phyloP scores from a whole-genome alignment of 805 yeast species.

The Myxozyma geophila region DNA sequence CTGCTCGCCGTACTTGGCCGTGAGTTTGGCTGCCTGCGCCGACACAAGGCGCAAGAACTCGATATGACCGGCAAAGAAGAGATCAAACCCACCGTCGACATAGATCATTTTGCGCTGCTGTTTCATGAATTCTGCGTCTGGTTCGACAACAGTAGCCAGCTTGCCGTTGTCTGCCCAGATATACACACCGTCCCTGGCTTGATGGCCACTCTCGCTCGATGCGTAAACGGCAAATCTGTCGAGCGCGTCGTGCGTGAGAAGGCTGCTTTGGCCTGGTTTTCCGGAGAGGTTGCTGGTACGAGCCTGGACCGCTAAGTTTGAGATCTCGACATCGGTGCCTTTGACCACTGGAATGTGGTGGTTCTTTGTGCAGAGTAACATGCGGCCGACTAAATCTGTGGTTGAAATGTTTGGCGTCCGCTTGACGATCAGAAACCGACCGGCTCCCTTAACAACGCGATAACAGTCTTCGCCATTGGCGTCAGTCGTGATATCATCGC shows the following conservation, averaged over 20 bases:
- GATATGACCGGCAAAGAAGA: constrained; percentile 93
- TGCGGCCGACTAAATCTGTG: constrained; percentile 90
- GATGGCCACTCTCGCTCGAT: constrained; percentile 62
- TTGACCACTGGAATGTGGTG: constrained; percentile 58
- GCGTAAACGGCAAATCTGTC: constrained; percentile 61
- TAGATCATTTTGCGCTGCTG: constrained; percentile 49
- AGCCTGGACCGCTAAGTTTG: neutral
- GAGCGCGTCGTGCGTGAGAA: constrained; percentile 48
- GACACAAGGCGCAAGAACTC: constrained; percentile 63
- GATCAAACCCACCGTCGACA: constrained; percentile 85
- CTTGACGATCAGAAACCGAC: constrained; percentile 88
- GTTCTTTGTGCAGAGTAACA: constrained; percentile 63
- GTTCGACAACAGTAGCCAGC: constrained; percentile 40
- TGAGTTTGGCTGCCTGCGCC: constrained; percentile 46
- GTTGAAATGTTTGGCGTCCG: constrained; percentile 94
- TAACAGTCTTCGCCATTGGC: constrained; percentile 95
- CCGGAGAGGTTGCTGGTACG: neutral
- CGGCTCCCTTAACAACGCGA: constrained; percentile 76
- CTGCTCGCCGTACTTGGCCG: constrained; percentile 43
- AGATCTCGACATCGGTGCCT: constrained; percentile 18
- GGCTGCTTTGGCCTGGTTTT: constrained; percentile 14
- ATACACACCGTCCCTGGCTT: constrained; percentile 63
- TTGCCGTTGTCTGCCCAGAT: constrained; percentile 47
- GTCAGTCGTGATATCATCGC: constrained; percentile 96
- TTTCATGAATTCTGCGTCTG: constrained; percentile 19